Evolutionary conservation across 2,329 filamentous ascomycete species (phyloP), one percentile per base, ranked within the genome.

Genomic region (Elsinoe fawcettii): DNA sequence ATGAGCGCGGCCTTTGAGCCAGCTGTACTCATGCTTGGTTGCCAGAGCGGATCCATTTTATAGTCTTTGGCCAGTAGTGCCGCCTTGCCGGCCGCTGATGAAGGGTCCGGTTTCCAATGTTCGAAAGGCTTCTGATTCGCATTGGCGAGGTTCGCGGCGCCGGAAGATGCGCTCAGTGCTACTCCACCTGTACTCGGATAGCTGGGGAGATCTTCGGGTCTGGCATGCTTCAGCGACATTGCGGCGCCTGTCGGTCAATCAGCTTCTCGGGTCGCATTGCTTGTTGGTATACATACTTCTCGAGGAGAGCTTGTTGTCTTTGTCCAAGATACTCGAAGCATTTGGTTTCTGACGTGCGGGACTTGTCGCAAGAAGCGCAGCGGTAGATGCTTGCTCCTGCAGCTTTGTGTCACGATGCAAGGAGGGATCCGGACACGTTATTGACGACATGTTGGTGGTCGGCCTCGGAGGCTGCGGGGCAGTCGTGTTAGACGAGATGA

Each of bases 1-100:
- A 88, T 73, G 8, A 89, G 67, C 3, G 90, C 90, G 49, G 90
- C 88, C 67, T 87, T 88, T 53, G 86, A 84, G 34, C 87, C 86
- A 51, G 84, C 81, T 11, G 81, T 74, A 66, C 81, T 87, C 57
- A 79, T 73, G 58, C 83, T 76, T 7, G 84, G 82, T 61, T 86
- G 78, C 82, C 83, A 86, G 6, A 78, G 59, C 2, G 85, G 82
- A 69, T 68, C 78, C 77, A 73, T 78, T 66, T 81, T 80, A 64
- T 83, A 83, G 65, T 84, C 79, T 63, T 82, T 80, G 20, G 80
- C 82, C 30, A 79, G 70, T 56, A 79, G 66, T 1, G 83, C 82
- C 32, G 83, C 83, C 56, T 78, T 79, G 56, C 78, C 78, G 7
- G 84, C 83, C 8, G 80, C 79, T 25, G 81, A 75, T n/a, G 77